Evolutionary conservation across 352 stramenopile genomes (phyloP), one percentile per base, ranked within the genome.

Genomic region (Phytophthora meadii): DNA sequence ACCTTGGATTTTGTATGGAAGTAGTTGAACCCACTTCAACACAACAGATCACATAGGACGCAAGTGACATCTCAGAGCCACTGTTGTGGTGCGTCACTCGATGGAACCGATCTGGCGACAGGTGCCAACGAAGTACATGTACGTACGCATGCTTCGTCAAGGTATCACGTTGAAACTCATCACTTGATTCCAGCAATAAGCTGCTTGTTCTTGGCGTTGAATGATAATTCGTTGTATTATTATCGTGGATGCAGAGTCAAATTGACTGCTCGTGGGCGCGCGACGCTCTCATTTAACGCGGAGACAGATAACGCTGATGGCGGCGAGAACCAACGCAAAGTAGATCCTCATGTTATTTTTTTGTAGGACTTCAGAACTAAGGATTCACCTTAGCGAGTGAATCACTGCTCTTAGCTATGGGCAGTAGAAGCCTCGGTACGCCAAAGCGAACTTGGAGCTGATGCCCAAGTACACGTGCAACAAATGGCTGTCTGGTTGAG

Each of bases 391-490:
- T 1, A 19, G 19, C 19, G 19, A 22, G 22, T 22, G 22, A 22
- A 22, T 22, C 28, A 34, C 5, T 45, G 45, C 34, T 46, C 25
- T 14, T 54, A 22, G 42, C 61, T 65, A 78, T 1, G 61, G 58
- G 19, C 71, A 79, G 37, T 50, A 71, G 27, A 76, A 65, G 28
- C 59, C 56, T 30, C 46, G 47, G 44, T 77, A 60, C 5, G 68
- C 54, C 19, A 55, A 49, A 15, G 41, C 36, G 22, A 77, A 69
- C 45, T 52, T 68, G n/a, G 42, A 12, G 28, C 58, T 77, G 36
- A 77, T 45, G 19, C 63, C 72, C 25, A 76, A 44, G 30, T 74
- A 75, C 30, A 73, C 67, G n/a, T 66, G 47, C 27, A 77, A 15
- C 36, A 61, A 51, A 37, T 65, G 53, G 8, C 17, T 55, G 37